phyloP scores from a whole-genome alignment of 768 basidiomycete genomes.

The Amanita brunnescens region DNA sequence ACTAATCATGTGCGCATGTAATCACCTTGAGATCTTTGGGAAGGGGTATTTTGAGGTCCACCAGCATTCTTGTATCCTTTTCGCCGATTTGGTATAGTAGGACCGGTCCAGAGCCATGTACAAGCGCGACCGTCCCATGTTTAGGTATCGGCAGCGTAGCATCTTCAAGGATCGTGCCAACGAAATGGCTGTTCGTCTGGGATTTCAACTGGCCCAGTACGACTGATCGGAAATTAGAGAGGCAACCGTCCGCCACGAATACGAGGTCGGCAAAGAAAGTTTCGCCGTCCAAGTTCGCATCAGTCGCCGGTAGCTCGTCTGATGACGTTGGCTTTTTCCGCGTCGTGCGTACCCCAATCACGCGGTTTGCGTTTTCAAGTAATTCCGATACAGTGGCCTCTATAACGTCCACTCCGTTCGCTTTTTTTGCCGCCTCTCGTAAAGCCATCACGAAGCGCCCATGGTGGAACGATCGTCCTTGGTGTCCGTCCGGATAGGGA shows the following conservation, averaged over 20 bases:
- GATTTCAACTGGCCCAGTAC: slow-evolving; percentile 57
- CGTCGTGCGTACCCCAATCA: slow-evolving; percentile 62
- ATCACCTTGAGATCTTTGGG: slow-evolving; percentile 74
- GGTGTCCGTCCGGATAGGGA: slow-evolving; percentile 67
- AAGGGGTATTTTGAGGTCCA: slow-evolving; percentile 80
- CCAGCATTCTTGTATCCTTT: slow-evolving; percentile 87
- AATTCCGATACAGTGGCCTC: slow-evolving; percentile 81
- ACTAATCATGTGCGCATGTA: slow-evolving; percentile 3
- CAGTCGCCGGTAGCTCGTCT: neutral
- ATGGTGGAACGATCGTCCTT: slow-evolving; percentile 90
- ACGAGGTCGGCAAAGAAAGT: slow-evolving; percentile 71
- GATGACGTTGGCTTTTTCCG: slow-evolving; percentile 21
- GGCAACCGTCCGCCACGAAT: slow-evolving; percentile 89
- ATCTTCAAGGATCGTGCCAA: slow-evolving; percentile 79
- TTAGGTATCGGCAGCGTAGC: slow-evolving; percentile 61
- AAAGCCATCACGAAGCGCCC: slow-evolving; percentile 81
- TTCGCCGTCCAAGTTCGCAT: slow-evolving; percentile 21
- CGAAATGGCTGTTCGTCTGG: slow-evolving; percentile 65
- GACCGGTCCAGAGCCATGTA: slow-evolving; percentile 79
- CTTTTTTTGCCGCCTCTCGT: slow-evolving; percentile 52
- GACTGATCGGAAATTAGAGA: slow-evolving; percentile 77
- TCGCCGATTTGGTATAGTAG: slow-evolving; percentile 87
- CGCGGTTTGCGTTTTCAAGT: slow-evolving; percentile 47
- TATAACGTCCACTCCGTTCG: slow-evolving; percentile 64
- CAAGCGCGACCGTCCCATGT: slow-evolving; percentile 78